Percentiles rank a stretch among this genome's conserved stretches.
Evolutionary conservation across 331 rosid genomes (phyloP).

Genomic region (Saraca asoca): DNA sequence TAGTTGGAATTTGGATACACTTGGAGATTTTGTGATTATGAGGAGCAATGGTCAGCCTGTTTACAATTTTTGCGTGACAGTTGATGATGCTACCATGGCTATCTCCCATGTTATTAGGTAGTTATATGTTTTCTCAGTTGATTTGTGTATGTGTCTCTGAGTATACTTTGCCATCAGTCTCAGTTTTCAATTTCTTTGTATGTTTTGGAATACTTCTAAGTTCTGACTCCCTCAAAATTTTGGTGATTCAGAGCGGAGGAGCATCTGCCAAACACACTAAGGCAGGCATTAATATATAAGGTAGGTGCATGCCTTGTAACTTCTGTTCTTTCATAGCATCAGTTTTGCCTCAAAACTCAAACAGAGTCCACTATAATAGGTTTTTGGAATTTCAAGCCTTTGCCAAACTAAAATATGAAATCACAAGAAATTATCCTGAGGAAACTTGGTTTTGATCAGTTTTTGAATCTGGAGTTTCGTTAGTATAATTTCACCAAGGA

Average conservation of each 20-base stretch:
- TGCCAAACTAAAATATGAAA: constrained; percentile 2
- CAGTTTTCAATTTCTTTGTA: not conserved
- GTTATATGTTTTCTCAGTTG: constrained; percentile 23
- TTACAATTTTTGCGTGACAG: constrained; percentile 94
- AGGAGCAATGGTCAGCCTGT: constrained; percentile 98
- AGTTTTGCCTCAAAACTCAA: not conserved
- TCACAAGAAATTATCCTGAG: constrained; percentile 4
- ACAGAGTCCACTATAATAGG: not conserved
- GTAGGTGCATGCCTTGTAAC: constrained; percentile 36
- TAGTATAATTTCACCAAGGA: too few species aligned
- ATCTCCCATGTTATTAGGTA: constrained; percentile 98
- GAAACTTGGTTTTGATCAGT: not conserved
- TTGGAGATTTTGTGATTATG: constrained; percentile 97
- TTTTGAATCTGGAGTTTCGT: too few species aligned
- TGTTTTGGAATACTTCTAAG: not conserved
- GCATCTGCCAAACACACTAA: constrained; percentile 89
- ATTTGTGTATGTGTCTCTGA: constrained; percentile 1
- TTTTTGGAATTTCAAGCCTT: not conserved
- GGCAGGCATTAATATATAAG: constrained; percentile 93
- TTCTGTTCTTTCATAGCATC: constrained; percentile 3
- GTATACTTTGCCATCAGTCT: constrained; percentile 23
- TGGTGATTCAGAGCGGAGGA: constrained; percentile 83
- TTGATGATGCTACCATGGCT: constrained; percentile 98
- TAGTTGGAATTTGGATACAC: constrained; percentile 96
- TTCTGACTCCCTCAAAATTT: constrained; percentile 14